Evolutionary conservation across 148 eudicot genomes (phyloP).

Genomic region (Rhododendron kiyosumense): DNA sequence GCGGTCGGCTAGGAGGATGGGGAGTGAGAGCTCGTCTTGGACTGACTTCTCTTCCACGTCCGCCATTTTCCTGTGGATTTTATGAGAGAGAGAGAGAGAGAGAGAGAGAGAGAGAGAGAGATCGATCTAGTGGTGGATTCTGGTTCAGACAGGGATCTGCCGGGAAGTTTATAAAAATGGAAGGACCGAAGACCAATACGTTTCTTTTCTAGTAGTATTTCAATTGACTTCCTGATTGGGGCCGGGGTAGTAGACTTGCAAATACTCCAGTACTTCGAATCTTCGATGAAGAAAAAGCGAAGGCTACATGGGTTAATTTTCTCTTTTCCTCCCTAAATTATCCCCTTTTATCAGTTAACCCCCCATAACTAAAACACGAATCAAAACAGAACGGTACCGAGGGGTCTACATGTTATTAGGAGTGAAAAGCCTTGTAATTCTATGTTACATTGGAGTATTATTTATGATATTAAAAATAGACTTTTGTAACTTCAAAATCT

Average conservation of each 20-base stretch:
- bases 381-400: background rate
- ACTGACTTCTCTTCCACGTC: slow-evolving; percentile 35
- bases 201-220: background rate
- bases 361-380: background rate
- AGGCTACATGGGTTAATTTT: background rate
- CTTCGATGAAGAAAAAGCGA: background rate
- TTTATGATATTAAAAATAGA: no score
- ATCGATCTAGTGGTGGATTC: background rate
- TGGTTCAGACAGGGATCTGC: background rate
- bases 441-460: no score
- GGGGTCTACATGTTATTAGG: no score
- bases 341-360: background rate
- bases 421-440: no score
- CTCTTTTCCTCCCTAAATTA: background rate
- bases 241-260: background rate
- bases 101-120: slow-evolving; percentile 1
- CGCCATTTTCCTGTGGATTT: background rate
- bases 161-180: background rate
- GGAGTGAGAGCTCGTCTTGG: slow-evolving; percentile 49
- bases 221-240: background rate
- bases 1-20: slow-evolving; percentile 54
- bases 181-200: background rate
- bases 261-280: no score
- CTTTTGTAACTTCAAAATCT: no score
- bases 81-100: background rate